Base-by-base conservation (phyloP, 768 basidiomycete genomes). In the Auricularia sp. region DNA sequence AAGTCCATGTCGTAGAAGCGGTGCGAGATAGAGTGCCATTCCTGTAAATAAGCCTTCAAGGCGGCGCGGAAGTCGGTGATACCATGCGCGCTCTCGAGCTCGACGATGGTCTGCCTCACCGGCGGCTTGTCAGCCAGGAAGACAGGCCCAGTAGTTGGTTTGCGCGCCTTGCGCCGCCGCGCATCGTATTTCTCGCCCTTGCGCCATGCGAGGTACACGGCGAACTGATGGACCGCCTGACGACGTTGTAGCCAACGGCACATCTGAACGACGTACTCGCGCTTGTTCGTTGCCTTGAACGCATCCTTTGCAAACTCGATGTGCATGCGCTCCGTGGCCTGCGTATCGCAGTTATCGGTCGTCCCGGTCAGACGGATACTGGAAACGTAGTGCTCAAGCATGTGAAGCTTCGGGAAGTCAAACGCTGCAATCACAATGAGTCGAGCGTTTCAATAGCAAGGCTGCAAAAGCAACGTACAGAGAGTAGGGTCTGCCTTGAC, bases 201-300 rank as follows among this genome's bases (percentile, higher is more conserved):
- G 1, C 29, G 8, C 33, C 29, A 34, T 16, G 21, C 51, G 51
- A 54, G 51, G 51, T n/a, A 54, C 29, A 18, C 18, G 10, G 7
- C 10, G 29, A 54, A 54, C 29, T 18, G 16, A 18, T n/a, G 7
- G 7, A 54, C 8, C 7, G 51, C 51, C 29, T 54, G 10, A 7
- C 51, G 51, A 18, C 51, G 51, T 29, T 8, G 10, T 6, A 54
- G 51, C 51, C 51, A 54, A 18, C 16, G 51, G 29, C 51, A 54
- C 51, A 54, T 54, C 51, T 54, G 51, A 7, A 54, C 51, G 7
- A n/a, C 16, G 8, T 54, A 18, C 7, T 35, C 76, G 80, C 64
- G 80, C 80, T 11, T 29, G 80, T 80, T 64, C 80, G 80, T 62
- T 79, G 80, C 1, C 74, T 79, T 45, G 80, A 81, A 70, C 8